Evolutionary conservation across 371 early-diverging fungal genomes (phyloP).

Genomic region (Lichtheimia ornata): DNA sequence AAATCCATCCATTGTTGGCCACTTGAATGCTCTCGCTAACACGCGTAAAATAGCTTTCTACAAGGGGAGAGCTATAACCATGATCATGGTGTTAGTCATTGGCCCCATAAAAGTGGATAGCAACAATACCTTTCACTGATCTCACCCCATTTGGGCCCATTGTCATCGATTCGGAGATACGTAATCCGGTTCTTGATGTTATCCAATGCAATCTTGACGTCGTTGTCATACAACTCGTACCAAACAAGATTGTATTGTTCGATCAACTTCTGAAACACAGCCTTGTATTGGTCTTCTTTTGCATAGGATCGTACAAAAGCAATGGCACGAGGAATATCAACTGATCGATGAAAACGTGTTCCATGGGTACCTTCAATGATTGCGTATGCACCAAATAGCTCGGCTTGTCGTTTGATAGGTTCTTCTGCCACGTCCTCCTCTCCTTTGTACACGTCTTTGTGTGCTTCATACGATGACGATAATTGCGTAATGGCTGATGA

Average conservation of each 20-base stretch:
- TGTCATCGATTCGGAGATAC: conserved; percentile 82
- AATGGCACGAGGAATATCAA: conserved; percentile 44
- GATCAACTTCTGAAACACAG: conserved; percentile 53
- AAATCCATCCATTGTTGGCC: conserved; percentile 98
- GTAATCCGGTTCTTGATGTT: conserved; percentile 80
- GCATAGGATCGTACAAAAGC: conserved; percentile 46
- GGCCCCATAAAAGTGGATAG: conserved; percentile 63
- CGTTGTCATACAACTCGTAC: conserved; percentile 85
- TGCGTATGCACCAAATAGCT: conserved; percentile 33
- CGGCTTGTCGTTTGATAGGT: conserved; percentile 44
- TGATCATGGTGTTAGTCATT: no score
- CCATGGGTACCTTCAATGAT: conserved; percentile 43
- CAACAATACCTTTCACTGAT: conserved; percentile 59
- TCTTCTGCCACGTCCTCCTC: conserved; percentile 9
- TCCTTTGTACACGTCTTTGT: no score
- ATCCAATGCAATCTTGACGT: conserved; percentile 67
- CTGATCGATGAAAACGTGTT: conserved; percentile 49
- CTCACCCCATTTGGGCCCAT: conserved; percentile 61
- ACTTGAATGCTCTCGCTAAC: conserved; percentile 63
- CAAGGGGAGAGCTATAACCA: conserved; percentile 67
- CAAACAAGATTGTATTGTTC: conserved; percentile 84
- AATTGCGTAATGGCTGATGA: conserved; percentile 21
- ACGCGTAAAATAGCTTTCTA: conserved; percentile 92
- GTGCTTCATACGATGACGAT: no score
- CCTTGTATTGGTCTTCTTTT: conserved; percentile 15